phyloP scores from a whole-genome alignment of 2,329 filamentous ascomycete species.

The Coniochaeta sp. region DNA sequence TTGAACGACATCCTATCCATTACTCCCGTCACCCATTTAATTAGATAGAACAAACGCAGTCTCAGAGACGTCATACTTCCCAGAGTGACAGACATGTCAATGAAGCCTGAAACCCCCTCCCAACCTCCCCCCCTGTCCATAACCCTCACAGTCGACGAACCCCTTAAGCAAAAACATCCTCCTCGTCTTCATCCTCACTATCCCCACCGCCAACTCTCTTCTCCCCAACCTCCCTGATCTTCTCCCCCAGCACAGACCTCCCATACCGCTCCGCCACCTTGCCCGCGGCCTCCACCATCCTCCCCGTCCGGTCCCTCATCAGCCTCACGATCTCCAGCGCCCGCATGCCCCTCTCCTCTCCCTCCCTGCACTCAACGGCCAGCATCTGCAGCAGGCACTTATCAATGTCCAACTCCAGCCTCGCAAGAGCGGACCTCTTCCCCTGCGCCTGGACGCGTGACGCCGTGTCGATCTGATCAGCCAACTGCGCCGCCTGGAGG shows the following conservation, averaged over 20 bases:
- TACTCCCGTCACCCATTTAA: too few species aligned
- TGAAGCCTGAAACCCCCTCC: too few species aligned
- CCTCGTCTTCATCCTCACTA: constrained; percentile 22
- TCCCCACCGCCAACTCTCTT: constrained; percentile 53
- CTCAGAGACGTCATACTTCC: too few species aligned
- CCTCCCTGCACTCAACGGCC: constrained; percentile 82
- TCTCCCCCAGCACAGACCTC: constrained; percentile 71
- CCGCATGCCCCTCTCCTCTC: constrained; percentile 90
- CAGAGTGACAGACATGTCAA: too few species aligned
- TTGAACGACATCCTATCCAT: too few species aligned
- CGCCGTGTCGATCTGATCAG: constrained; percentile 66
- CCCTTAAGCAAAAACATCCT: background rate
- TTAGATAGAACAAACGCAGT: too few species aligned
- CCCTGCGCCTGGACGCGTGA: constrained; percentile 44
- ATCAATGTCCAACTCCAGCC: constrained; percentile 78
- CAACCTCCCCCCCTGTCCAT: too few species aligned
- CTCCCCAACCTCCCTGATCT: constrained; percentile 84
- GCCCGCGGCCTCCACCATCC: constrained; percentile 84
- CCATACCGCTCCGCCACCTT: constrained; percentile 87
- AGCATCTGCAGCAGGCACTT: constrained; percentile 85
- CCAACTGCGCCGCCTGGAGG: constrained; percentile 65
- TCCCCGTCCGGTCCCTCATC: constrained; percentile 76
- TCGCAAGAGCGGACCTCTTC: constrained; percentile 60
- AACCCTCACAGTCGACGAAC: too few species aligned
- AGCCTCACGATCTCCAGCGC: constrained; percentile 84